Base-by-base conservation (phyloP, 257 asterid species). In the Nicotiana attenuata region DNA sequence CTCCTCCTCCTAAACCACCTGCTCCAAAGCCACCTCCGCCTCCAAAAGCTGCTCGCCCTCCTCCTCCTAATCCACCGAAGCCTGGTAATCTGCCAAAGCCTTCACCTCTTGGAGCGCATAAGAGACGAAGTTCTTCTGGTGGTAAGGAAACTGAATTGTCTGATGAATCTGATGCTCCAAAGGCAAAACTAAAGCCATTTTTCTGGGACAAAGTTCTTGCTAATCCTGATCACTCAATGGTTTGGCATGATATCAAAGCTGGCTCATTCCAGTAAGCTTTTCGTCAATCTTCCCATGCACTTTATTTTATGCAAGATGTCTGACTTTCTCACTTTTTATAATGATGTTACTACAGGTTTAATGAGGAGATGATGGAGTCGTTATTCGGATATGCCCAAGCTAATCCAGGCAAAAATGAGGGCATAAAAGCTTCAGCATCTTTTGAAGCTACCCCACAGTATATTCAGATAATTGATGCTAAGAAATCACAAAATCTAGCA, bases 141-240 rank as follows among this genome's bases (percentile, higher is more conserved):
- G 91, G 88, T 68, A 90, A 76, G 26, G 86, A 77, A 5, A 84
- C 86, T 80, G 91, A 86, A 24, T 57, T 17, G 50, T 82, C 91
- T 45, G 90, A 88, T 41, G 93, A 89, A 22, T 85, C 96, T 9
- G 92, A 84, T 52, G 94, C 92, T 86, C 93, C 93, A 31, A 96
- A 92, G 81, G 82, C 99, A 76, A 96, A 93, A 90, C 81, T 96
- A 64, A 96, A 96, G 91, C 99, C 99, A 2, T 91, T 96, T 83
- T 96, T 96, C 89, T 96, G 98, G 99, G 99, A 96, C 85, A 96
- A 96, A 88, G 99, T 96, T 85, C 87, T 82, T 56, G 98, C 98
- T 10, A 91, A 86, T 87, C 97, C 99, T 7, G 92, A 93, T 67
- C 96, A 90, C 20, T 89, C 97, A 0, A 96, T 96, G 99, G 98